phyloP scores from a whole-genome alignment of 1,284 basidiomycete species.

The Ceratobasidium sp. region DNA sequence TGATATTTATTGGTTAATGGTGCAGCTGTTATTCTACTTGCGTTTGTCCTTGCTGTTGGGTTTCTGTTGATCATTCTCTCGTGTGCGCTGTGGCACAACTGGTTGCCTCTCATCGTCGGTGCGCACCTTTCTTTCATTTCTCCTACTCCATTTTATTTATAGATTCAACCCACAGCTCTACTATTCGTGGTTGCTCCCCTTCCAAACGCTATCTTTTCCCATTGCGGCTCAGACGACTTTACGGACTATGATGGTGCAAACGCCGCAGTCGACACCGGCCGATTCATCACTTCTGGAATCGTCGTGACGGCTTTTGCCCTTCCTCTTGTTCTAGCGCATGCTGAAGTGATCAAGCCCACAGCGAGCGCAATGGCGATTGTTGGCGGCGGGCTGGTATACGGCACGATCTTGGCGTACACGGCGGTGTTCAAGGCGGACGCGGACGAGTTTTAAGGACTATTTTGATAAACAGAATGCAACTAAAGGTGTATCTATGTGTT shows the following conservation, averaged over 20 bases:
- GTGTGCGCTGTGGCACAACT: constrained; percentile 95
- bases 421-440: constrained; percentile 82
- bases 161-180: constrained; percentile 60
- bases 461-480: background rate
- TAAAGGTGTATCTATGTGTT: background rate
- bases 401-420: constrained; percentile 88
- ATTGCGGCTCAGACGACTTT: constrained; percentile 88
- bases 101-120: constrained; percentile 98
- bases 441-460: constrained; percentile 65
- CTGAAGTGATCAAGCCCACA: constrained; percentile 82
- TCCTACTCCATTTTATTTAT: constrained; percentile 25
- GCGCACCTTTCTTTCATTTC: constrained; percentile 49
- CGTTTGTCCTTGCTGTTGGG: constrained; percentile 95
- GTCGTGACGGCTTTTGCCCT: constrained; percentile 94
- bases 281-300: constrained; percentile 90
- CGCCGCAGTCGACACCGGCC: constrained; percentile 79
- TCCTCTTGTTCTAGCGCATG: constrained; percentile 91
- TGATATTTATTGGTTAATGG: constrained; percentile 8
- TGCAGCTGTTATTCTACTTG: constrained; percentile 89
- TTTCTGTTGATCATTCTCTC: constrained; percentile 98
- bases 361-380: constrained; percentile 95
- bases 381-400: constrained; percentile 92
- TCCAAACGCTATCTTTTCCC: constrained; percentile 90
- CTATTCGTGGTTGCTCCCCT: constrained; percentile 95
- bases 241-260: constrained; percentile 66